Percentiles rank a stretch among this genome's conserved stretches.
These are phyloP conservation scores for Arthrocladium fulminans DNA, from an alignment of 2,329 filamentous ascomycete species.

Conservation along the genomic window DNA sequence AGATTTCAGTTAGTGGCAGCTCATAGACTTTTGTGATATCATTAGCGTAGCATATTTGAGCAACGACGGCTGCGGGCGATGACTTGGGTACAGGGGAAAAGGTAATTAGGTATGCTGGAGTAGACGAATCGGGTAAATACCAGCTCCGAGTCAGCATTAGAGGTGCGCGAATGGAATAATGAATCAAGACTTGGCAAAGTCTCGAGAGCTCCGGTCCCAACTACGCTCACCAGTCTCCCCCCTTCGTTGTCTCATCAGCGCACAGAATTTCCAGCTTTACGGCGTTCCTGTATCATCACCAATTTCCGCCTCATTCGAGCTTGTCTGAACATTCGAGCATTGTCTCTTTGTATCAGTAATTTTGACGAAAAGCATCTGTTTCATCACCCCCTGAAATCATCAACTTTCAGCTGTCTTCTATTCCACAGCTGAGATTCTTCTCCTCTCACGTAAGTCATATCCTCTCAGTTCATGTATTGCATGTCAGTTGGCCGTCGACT, in stretches of 20 bases:
- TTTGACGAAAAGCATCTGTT: background rate
- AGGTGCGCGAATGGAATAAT: background rate
- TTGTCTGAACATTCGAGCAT: background rate
- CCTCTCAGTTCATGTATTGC: too few relatives aligned
- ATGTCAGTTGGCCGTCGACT: background rate
- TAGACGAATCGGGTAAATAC: background rate
- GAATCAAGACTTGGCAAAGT: constrained; percentile 8
- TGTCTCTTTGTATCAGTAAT: background rate
- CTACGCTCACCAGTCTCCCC: background rate
- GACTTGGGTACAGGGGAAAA: background rate
- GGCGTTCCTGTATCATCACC: constrained; percentile 1
- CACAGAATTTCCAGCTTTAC: background rate
- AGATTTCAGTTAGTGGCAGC: constrained; percentile 24
- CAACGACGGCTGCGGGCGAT: background rate
- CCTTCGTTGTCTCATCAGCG: background rate
- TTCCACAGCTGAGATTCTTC: background rate
- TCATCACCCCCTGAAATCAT: too few relatives aligned
- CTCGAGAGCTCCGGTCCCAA: background rate
- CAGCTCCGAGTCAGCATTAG: background rate
- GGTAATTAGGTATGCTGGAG: background rate
- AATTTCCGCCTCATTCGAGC: background rate
- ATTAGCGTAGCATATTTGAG: constrained; percentile 2
- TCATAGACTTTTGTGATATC: background rate
- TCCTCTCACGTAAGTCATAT: background rate
- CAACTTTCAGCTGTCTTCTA: too few relatives aligned